phyloP scores from a whole-genome alignment of 345 rosid genomes.

The Brassica incana region DNA sequence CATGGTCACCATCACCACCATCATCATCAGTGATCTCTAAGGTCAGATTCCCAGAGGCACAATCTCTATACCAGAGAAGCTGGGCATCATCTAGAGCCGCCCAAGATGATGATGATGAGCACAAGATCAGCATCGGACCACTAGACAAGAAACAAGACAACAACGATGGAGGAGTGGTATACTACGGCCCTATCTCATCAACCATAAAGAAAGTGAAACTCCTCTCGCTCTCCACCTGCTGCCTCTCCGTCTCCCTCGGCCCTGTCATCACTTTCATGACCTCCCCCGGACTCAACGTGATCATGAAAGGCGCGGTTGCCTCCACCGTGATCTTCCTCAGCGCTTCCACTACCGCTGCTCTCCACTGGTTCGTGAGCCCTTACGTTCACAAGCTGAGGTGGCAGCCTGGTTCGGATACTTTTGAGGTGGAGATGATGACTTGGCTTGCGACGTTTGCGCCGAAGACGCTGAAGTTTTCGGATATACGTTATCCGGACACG shows the following conservation, averaged over 20 bases:
- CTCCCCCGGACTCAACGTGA: slow-evolving; percentile 70
- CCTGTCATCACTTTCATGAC: slow-evolving; percentile 97
- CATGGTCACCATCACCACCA: slow-evolving; percentile 45
- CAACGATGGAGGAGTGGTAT: slow-evolving; percentile 48
- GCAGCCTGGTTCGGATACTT: slow-evolving; percentile 89
- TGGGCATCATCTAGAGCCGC: slow-evolving; percentile 62
- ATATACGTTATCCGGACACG: slow-evolving; percentile 68
- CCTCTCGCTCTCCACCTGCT: slow-evolving; percentile 94
- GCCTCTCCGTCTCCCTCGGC: slow-evolving; percentile 87
- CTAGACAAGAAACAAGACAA: slow-evolving; percentile 43
- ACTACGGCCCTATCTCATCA: slow-evolving; percentile 82
- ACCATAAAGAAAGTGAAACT: slow-evolving; percentile 90
- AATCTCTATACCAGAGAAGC: slow-evolving; percentile 38
- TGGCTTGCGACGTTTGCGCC: slow-evolving; percentile 73
- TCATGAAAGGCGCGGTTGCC: slow-evolving; percentile 89
- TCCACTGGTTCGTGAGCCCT: slow-evolving; percentile 95
- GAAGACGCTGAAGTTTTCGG: slow-evolving; percentile 74
- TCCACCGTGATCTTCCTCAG: slow-evolving; percentile 82
- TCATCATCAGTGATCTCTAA: slow-evolving; percentile 25
- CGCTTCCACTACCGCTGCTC: slow-evolving; percentile 72
- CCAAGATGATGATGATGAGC: slow-evolving; percentile 49
- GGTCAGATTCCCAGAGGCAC: slow-evolving; percentile 33
- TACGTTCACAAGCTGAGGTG: slow-evolving; percentile 87
- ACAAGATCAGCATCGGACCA: slow-evolving; percentile 82
- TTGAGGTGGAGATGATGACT: slow-evolving; percentile 92